Base-by-base conservation (phyloP, 2,329 filamentous ascomycete genomes). In the Beauveria medogensis region DNA sequence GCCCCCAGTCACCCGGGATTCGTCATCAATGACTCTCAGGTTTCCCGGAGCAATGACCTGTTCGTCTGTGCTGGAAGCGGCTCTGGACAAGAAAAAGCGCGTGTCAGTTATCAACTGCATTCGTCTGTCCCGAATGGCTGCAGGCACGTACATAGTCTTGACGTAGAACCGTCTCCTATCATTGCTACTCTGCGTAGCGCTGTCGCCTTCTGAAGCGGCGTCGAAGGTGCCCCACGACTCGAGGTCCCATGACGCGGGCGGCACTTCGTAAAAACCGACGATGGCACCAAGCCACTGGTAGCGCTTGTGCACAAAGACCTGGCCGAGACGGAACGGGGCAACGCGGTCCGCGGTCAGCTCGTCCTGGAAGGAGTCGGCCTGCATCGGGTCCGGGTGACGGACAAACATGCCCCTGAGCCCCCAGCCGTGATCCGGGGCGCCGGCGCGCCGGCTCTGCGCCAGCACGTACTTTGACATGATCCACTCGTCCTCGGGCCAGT, bases 251-350 rank as follows among this genome's bases (percentile, higher is more conserved):
- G 37, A 14, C 7, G 55, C 28, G 1, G 60, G 43, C 22, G 55
- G 55, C 8, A 59, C 53, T 9, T 30, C 52, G 41, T 60, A 60
- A 30, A 63, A 99, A n/a, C 92, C 92, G 16, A 89, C 90, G 62
- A 99, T 89, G 28, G 95, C 82, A 20, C 88, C 92, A 54, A 87
- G 78, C 71, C 93, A 96, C 22, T 82, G 78, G 71, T 94, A 96
- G 51, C 92, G 83, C 63, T 80, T 85, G 74, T 99, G 94, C 53
- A 81, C 82, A 70, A 97, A 96, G 7, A 96, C 82, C 67, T 95
- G 89, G 1, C 94, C 94, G 54, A 96, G 82, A 55, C 80, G 83
- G 71, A 85, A 93, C 1, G 70, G 66, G 34, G 72, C 67, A 5
- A 66, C 64, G 37, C 68, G 63, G 9, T 64, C 65, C 5, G 60